These are phyloP conservation scores for Coemansia sp. DNA, from an alignment of 192 early-diverging fungal genomes.

Conservation along the genomic window DNA sequence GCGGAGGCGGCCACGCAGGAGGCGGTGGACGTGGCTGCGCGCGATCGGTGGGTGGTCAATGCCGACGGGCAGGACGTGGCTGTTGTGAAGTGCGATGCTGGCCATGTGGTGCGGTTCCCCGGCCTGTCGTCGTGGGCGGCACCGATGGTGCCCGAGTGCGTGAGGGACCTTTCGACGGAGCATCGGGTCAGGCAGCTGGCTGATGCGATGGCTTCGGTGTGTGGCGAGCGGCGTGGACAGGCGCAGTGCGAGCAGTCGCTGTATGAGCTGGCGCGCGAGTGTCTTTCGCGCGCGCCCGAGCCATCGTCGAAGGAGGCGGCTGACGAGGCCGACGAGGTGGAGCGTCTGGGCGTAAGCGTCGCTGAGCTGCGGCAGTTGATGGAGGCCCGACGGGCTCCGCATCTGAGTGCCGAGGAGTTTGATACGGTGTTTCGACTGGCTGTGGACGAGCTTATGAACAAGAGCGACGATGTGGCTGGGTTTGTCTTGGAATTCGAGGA, in stretches of 20 bases:
- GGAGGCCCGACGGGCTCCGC: conserved; percentile 20
- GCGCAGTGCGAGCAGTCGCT: conserved; percentile 42
- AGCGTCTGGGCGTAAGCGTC: conserved; percentile 43
- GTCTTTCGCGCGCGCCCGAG: neutral
- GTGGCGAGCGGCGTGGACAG: conserved; percentile 31
- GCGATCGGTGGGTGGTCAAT: conserved; percentile 41
- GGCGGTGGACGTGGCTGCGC: conserved; percentile 3
- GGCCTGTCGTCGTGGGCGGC: conserved; percentile 22
- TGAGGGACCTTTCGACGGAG: conserved; percentile 45
- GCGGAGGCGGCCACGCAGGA: conserved; percentile 3
- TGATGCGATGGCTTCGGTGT: conserved; percentile 35
- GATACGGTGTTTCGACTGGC: conserved; percentile 35
- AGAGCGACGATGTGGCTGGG: conserved; percentile 11
- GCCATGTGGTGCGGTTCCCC: conserved; percentile 38
- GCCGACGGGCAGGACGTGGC: conserved; percentile 1
- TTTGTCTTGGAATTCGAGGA: conserved; percentile 35
- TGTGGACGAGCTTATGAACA: conserved; percentile 14
- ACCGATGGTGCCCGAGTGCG: conserved; percentile 36
- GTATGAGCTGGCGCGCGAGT: conserved; percentile 31
- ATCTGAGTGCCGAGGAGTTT: conserved; percentile 36
- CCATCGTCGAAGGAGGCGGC: conserved; percentile 12
- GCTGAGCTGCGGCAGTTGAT: conserved; percentile 28
- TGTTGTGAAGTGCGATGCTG: conserved; percentile 47
- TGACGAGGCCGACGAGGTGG: conserved; percentile 42
- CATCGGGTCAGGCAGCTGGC: conserved; percentile 41